phyloP scores from a whole-genome alignment of 2,329 filamentous ascomycete genomes.

The Pleomassaria siparia region DNA sequence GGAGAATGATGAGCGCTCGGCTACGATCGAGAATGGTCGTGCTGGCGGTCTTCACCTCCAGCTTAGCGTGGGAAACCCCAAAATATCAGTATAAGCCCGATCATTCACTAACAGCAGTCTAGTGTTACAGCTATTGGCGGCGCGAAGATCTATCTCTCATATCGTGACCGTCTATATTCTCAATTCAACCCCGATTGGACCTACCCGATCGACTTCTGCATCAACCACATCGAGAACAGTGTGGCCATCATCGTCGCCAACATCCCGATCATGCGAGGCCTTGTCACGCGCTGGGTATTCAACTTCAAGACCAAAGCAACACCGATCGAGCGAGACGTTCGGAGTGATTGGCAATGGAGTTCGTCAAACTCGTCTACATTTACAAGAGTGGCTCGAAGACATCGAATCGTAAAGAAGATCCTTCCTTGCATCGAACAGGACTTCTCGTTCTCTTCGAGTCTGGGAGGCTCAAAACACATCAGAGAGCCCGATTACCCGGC shows the following conservation, averaged over 20 bases:
- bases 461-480: slow-evolving; percentile 26
- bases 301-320: slow-evolving; percentile 38
- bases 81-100: neutral
- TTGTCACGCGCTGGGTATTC: slow-evolving; percentile 45
- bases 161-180: slow-evolving; percentile 43
- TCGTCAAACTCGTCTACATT: slow-evolving; percentile 28
- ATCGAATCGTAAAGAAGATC: slow-evolving; percentile 32
- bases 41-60: slow-evolving; percentile 42
- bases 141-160: slow-evolving; percentile 44
- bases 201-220: slow-evolving; percentile 45
- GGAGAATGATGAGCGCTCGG: slow-evolving; percentile 44
- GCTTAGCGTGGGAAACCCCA: slow-evolving; percentile 36
- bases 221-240: slow-evolving; percentile 46
- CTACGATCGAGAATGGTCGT: slow-evolving; percentile 42
- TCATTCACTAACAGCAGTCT: slow-evolving; percentile 7
- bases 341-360: slow-evolving; percentile 32
- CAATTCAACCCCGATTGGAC: slow-evolving; percentile 44
- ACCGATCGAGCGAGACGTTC: slow-evolving; percentile 35
- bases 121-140: slow-evolving; percentile 44
- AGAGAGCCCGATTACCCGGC: slow-evolving; percentile 22
- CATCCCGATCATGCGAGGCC: slow-evolving; percentile 44
- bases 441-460: slow-evolving; percentile 39
- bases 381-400: slow-evolving; percentile 23
- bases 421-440: slow-evolving; percentile 40
- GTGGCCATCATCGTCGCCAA: slow-evolving; percentile 46